phyloP scores from a whole-genome alignment of 202 grass and related monocot genomes.

The Digitaria exilis region DNA sequence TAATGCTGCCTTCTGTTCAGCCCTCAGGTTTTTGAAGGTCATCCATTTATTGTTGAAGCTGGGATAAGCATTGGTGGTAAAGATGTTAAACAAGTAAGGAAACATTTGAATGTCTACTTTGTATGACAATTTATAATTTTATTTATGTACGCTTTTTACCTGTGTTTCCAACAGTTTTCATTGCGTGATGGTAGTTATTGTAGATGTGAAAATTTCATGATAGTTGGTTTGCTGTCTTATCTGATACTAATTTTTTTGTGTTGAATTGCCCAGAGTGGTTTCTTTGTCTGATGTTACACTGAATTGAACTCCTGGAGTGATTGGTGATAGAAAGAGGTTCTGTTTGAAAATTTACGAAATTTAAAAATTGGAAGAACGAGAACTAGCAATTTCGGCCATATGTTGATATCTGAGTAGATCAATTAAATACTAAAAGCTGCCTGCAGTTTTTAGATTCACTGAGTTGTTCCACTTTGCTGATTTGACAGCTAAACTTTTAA shows the following conservation, averaged over 20 bases:
- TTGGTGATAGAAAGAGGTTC: not conserved
- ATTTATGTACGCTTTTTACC: not conserved
- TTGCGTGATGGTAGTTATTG: not conserved
- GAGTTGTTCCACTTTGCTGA: not conserved
- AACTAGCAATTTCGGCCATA: not conserved
- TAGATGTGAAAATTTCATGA: not conserved
- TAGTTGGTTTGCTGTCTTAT: constrained; percentile 1
- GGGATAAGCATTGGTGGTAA: constrained; percentile 97
- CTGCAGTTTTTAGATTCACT: not conserved
- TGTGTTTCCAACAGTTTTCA: constrained; percentile 24
- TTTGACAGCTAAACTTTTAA: constrained; percentile 1
- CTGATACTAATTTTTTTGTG: not conserved
- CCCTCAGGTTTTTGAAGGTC: constrained; percentile 98
- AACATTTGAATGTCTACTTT: constrained; percentile 9
- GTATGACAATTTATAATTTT: not conserved
- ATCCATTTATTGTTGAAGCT: constrained; percentile 99
- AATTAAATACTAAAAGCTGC: not conserved
- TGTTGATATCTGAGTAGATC: not conserved
- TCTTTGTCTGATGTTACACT: constrained; percentile 15
- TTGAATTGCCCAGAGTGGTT: not conserved
- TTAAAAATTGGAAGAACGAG: not conserved
- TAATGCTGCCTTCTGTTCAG: constrained; percentile 44
- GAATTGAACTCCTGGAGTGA: constrained; percentile 14
- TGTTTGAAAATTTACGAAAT: not conserved
- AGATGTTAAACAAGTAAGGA: constrained; percentile 86